A percentile compares a stretch with the other conserved stretches of the same genome.
Evolutionary conservation across 306 rosid genomes (phyloP).

Genomic region (Carpinus viminea): DNA sequence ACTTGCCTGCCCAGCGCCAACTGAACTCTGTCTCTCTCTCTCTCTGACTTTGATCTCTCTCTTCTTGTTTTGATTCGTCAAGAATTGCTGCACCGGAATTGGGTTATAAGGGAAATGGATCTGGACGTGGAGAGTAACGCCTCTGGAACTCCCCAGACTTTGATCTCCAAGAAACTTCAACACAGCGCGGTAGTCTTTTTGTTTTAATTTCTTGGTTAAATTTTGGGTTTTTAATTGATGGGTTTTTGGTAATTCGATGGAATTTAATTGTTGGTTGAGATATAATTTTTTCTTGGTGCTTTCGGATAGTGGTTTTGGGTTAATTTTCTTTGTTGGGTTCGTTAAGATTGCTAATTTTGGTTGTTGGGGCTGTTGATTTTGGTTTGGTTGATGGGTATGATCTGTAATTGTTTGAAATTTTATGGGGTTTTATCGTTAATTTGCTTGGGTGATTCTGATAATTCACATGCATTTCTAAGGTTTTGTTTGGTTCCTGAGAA

Average conservation of each 20-base stretch:
- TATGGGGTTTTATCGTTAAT: not conserved
- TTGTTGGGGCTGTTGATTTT: not conserved
- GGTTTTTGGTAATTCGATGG: not conserved
- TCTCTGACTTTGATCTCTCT: not conserved
- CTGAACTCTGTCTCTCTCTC: not conserved
- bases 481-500: not conserved
- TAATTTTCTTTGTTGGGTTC: not conserved
- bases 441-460: not conserved
- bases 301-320: not conserved
- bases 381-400: not conserved
- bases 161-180: constrained; percentile 48
- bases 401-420: not conserved
- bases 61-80: not conserved
- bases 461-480: not conserved
- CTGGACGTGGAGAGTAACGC: constrained; percentile 24
- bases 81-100: not conserved
- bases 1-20: not conserved
- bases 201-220: not conserved
- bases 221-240: not conserved
- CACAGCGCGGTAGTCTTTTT: constrained; percentile 40
- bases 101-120: constrained; percentile 56
- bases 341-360: not conserved
- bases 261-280: not conserved
- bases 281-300: not conserved
- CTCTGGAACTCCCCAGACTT: constrained; percentile 20